phyloP scores from a whole-genome alignment of 495 filamentous ascomycete species.

The Trichocladium uniseriatum region DNA sequence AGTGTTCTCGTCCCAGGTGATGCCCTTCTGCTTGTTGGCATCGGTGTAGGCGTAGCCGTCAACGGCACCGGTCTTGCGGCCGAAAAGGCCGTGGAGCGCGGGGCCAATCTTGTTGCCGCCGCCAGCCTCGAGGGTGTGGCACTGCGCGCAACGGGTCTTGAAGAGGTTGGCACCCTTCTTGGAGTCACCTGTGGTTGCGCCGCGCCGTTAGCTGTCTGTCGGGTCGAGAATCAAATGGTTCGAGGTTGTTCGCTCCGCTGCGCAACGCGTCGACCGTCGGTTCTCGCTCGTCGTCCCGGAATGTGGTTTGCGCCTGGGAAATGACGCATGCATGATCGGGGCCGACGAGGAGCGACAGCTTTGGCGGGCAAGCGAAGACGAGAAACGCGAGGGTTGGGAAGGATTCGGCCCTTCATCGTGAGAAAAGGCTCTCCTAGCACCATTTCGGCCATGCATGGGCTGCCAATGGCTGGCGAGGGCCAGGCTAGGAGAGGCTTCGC shows the following conservation, averaged over 20 bases:
- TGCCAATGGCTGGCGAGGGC: slow-evolving; percentile 12
- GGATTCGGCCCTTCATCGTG: neutral
- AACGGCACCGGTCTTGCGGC: slow-evolving; percentile 83
- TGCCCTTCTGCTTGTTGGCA: slow-evolving; percentile 95
- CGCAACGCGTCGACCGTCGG: neutral
- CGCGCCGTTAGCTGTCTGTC: slow-evolving; percentile 27
- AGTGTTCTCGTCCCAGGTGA: slow-evolving; percentile 78
- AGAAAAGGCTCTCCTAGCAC: neutral
- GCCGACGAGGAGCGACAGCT: neutral
- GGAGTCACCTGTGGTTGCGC: slow-evolving; percentile 60
- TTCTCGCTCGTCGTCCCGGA: neutral
- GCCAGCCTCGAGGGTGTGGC: slow-evolving; percentile 81
- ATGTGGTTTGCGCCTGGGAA: slow-evolving; percentile 21
- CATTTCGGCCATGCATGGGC: neutral
- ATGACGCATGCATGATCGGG: slow-evolving; percentile 28
- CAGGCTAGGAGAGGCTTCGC: neutral
- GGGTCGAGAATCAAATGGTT: neutral
- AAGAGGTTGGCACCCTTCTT: slow-evolving; percentile 99
- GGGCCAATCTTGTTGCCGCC: slow-evolving; percentile 98
- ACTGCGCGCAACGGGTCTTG: slow-evolving; percentile 98
- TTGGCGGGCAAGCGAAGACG: neutral
- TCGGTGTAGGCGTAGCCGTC: slow-evolving; percentile 97
- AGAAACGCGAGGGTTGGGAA: neutral
- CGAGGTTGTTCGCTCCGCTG: neutral
- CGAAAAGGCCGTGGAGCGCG: slow-evolving; percentile 93